phyloP scores from a whole-genome alignment of 2,329 filamentous ascomycete species.

The Microcyclosporella mali region DNA sequence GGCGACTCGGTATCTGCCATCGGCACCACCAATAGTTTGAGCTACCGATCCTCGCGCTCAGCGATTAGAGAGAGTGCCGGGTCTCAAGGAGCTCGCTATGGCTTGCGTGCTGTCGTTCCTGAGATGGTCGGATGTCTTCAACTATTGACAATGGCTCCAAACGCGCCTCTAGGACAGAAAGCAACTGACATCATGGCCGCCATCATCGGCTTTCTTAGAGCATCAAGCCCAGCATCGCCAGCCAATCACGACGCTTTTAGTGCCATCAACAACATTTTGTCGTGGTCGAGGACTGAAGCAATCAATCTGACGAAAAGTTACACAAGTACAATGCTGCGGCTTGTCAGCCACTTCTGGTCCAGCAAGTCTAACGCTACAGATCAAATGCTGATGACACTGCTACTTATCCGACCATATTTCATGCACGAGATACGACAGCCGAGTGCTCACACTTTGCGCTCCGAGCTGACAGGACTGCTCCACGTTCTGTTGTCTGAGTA shows the following conservation, averaged over 20 bases:
- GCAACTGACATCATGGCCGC: constrained; percentile 14
- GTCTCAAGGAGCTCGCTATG: constrained; percentile 20
- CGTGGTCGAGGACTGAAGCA: constrained; percentile 62
- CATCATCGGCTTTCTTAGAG: constrained; percentile 48
- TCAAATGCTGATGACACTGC: constrained; percentile 66
- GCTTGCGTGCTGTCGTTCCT: constrained; percentile 23
- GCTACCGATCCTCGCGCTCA: constrained; percentile 22
- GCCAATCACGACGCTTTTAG: constrained; percentile 69
- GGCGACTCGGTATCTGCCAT: constrained; percentile 6
- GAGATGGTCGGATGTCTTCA: constrained; percentile 28
- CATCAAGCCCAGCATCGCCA: constrained; percentile 14
- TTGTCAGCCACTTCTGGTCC: constrained; percentile 69
- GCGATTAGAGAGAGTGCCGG: constrained; percentile 16
- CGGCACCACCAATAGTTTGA: constrained; percentile 16
- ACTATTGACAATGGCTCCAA: constrained; percentile 26
- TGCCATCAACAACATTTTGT: constrained; percentile 65
- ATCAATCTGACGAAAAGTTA: constrained; percentile 55
- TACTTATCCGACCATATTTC: constrained; percentile 49
- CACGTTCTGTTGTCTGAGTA: constrained; percentile 76
- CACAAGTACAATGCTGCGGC: constrained; percentile 58
- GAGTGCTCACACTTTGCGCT: constrained; percentile 13
- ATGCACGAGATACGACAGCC: constrained; percentile 27
- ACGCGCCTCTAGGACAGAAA: constrained; percentile 22
- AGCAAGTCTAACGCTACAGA: constrained; percentile 53
- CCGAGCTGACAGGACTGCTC: constrained; percentile 56